Evolutionary conservation across 2,329 filamentous ascomycete genomes (phyloP), one percentile per base, ranked within the genome.

Genomic region (Davidsoniella eucalypti): DNA sequence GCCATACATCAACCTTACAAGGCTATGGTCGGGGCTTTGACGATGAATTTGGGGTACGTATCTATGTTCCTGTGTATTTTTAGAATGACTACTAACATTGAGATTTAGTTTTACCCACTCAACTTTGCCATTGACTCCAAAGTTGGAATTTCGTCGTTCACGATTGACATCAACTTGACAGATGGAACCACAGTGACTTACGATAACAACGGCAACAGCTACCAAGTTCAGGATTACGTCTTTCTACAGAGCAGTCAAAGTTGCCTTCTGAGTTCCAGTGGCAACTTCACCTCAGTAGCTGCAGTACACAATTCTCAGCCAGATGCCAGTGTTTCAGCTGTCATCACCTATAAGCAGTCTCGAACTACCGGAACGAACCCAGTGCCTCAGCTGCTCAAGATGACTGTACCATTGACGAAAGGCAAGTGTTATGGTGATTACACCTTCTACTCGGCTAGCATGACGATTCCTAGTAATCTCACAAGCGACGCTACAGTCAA

Each of bases 61-160:
- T 40, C 7, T 12, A n/a, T 33, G 29, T 33, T n/a, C 14, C 29
- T 9, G 3, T 33, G 8, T 12, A 12, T 33, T 1, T 33, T 0
- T 2, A 33, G 29, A 33, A 9, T 0, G 2, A 4, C 12, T 9
- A 12, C 8, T 33, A 33, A 33, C 29, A 33, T 33, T 12, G 12
- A 9, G 29, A 33, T 3, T 18, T 45, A 55, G 54, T 76, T 75
- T 61, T 72, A 67, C 55, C 69, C 67, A n/a, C 61, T 72, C 37
- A 56, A 62, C n/a, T 56, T 59, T 25, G 62, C 73, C 51, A 71
- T 87, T 57, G 60, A 74, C 54, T 66, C 76, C 56, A 63, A 73
- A 52, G 65, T 73, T 51, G 69, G 82, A 55, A 75, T 85, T 62
- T 71, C 80, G 39, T 70, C 80, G 55, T 75, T 83, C 64, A 68